phyloP scores from a whole-genome alignment of 1,284 basidiomycete genomes.

The Anthracocystis panici-leucophaei region DNA sequence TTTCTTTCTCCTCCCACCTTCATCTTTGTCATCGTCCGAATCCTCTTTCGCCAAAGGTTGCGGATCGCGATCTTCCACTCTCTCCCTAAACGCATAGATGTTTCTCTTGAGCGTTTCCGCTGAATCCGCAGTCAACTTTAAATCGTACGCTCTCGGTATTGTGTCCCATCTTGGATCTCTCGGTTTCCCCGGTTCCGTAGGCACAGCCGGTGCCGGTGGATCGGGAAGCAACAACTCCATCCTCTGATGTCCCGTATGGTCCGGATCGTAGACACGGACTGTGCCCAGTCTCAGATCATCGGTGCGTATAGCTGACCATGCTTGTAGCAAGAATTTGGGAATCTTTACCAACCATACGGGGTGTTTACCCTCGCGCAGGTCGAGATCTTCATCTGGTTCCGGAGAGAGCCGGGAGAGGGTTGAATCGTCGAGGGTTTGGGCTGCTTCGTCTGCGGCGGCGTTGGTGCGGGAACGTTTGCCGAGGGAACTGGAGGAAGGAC shows the following conservation, averaged over 20 bases:
- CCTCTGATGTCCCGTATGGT: slow-evolving; percentile 59
- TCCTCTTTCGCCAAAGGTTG: slow-evolving; percentile 30
- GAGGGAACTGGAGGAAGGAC: slow-evolving; percentile 22
- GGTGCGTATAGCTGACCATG: slow-evolving; percentile 72
- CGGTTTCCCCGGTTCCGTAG: slow-evolving; percentile 34
- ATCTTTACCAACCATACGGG: slow-evolving; percentile 70
- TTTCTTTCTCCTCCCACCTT: slow-evolving; percentile 22
- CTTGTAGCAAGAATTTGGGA: slow-evolving; percentile 72
- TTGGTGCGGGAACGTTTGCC: slow-evolving; percentile 29
- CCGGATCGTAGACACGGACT: slow-evolving; percentile 72
- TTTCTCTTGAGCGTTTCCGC: slow-evolving; percentile 53
- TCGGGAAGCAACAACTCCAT: slow-evolving; percentile 67
- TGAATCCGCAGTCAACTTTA: slow-evolving; percentile 59
- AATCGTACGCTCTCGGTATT: slow-evolving; percentile 61
- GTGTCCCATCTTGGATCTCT: slow-evolving; percentile 37
- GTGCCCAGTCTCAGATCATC: slow-evolving; percentile 72
- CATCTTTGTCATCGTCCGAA: slow-evolving; percentile 14
- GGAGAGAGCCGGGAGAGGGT: slow-evolving; percentile 45
- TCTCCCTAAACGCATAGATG: slow-evolving; percentile 65
- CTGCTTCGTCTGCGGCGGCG: not conserved
- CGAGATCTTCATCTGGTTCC: slow-evolving; percentile 67
- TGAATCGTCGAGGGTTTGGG: slow-evolving; percentile 4
- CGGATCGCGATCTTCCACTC: slow-evolving; percentile 36
- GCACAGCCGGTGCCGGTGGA: slow-evolving; percentile 51
- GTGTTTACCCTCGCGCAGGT: slow-evolving; percentile 51